phyloP scores from a whole-genome alignment of 2,329 filamentous ascomycete genomes.

The Monilinia polystroma region DNA sequence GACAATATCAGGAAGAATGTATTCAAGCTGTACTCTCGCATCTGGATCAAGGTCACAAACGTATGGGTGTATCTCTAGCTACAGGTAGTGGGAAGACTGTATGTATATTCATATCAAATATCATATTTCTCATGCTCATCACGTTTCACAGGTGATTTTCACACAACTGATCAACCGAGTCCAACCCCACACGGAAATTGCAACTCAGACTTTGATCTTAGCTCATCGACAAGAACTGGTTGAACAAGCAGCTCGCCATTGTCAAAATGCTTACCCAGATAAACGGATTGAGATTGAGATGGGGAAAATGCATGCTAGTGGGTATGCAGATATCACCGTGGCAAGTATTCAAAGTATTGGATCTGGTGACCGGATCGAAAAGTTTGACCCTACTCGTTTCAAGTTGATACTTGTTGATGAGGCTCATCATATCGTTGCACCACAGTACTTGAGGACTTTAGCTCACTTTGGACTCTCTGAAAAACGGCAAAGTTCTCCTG shows the following conservation, averaged over 20 bases:
- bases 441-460: conserved; percentile 72
- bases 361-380: conserved; percentile 72
- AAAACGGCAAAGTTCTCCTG: conserved; percentile 52
- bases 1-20: conserved; percentile 88
- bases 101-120: conserved; percentile 33
- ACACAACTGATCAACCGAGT: conserved; percentile 88
- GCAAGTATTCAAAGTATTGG: conserved; percentile 85
- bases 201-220: conserved; percentile 81
- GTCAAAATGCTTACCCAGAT: conserved; percentile 72
- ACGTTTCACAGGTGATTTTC: conserved; percentile 72
- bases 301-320: conserved; percentile 73
- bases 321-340: conserved; percentile 85
- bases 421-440: conserved; percentile 91
- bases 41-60: conserved; percentile 68
- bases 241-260: conserved; percentile 88
- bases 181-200: conserved; percentile 51
- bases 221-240: conserved; percentile 92
- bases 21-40: conserved; percentile 76
- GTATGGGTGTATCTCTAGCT: conserved; percentile 80
- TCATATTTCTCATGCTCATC: conserved; percentile 3
- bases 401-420: conserved; percentile 95
- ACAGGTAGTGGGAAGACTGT: conserved; percentile 90
- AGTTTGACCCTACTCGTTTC: conserved; percentile 76
- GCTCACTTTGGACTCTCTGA: conserved; percentile 73
- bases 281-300: conserved; percentile 89